phyloP scores from a whole-genome alignment of 2,329 filamentous ascomycete species.

The Fusarium pseudograminearum region DNA sequence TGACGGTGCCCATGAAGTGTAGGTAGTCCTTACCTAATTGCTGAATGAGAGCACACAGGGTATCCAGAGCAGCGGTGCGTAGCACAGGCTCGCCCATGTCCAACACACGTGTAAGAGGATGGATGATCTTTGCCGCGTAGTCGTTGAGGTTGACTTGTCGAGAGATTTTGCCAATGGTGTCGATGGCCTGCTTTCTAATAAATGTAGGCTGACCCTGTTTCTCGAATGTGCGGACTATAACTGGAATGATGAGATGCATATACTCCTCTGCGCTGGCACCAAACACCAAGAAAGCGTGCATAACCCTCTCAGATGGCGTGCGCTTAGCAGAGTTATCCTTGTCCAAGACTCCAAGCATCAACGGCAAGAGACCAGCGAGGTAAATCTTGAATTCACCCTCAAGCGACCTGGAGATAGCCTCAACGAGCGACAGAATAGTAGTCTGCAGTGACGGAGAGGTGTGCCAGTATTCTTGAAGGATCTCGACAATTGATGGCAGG shows the following conservation, averaged over 20 bases:
- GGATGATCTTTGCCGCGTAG: constrained; percentile 95
- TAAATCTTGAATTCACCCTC: constrained; percentile 99
- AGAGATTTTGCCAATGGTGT: constrained; percentile 93
- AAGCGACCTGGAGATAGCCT: constrained; percentile 91
- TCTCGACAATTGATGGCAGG: constrained; percentile 84
- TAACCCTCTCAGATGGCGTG: constrained; percentile 86
- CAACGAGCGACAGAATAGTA: constrained; percentile 91
- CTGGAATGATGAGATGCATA: constrained; percentile 98
- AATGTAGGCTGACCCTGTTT: constrained; percentile 83
- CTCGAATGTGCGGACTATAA: constrained; percentile 94
- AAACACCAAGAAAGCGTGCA: constrained; percentile 96
- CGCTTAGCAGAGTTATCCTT: constrained; percentile 82
- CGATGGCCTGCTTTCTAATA: constrained; percentile 89
- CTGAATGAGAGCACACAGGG: constrained; percentile 93
- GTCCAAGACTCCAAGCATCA: constrained; percentile 95
- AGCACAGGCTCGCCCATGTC: constrained; percentile 78
- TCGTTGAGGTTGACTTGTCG: constrained; percentile 97
- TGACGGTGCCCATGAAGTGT: constrained; percentile 93
- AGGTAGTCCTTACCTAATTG: constrained; percentile 96
- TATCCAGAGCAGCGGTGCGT: constrained; percentile 88
- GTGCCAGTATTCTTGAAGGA: constrained; percentile 92
- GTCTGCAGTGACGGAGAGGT: constrained; percentile 82
- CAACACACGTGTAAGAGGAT: constrained; percentile 87
- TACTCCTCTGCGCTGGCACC: constrained; percentile 97
- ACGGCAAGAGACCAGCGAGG: constrained; percentile 84